phyloP scores from a whole-genome alignment of 495 filamentous ascomycete species.

The Aspergillus haitiensis region DNA sequence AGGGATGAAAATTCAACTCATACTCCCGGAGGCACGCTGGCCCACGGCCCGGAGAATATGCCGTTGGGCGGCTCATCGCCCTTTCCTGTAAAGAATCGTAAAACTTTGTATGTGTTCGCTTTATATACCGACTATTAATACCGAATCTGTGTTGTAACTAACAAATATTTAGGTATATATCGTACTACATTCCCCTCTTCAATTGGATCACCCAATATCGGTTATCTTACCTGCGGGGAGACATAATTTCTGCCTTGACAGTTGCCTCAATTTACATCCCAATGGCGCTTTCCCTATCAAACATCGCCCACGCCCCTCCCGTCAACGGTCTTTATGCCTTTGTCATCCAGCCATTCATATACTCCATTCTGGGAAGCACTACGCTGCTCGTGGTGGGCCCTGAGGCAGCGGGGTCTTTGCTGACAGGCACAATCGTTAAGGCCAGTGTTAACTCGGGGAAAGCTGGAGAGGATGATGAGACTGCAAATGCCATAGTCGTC shows the following conservation, averaged over 20 bases:
- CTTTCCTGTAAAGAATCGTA: constrained; percentile 34
- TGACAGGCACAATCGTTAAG: constrained; percentile 84
- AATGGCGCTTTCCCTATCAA: constrained; percentile 90
- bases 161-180: constrained; percentile 65
- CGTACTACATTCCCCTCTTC: constrained; percentile 89
- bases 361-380: constrained; percentile 87
- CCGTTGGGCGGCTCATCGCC: constrained; percentile 34
- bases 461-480: constrained; percentile 68
- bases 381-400: constrained; percentile 94
- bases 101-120: constrained; percentile 34
- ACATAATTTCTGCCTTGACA: constrained; percentile 82
- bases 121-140: constrained; percentile 7
- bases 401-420: constrained; percentile 88
- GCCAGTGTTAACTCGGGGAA: constrained; percentile 66
- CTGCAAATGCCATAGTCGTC: constrained; percentile 74
- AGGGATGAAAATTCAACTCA: constrained; percentile 20
- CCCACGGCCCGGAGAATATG: constrained; percentile 36
- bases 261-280: constrained; percentile 97
- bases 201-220: constrained; percentile 86
- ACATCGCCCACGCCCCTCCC: constrained; percentile 88
- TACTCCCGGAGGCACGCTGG: constrained; percentile 22
- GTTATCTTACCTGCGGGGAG: constrained; percentile 77
- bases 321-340: constrained; percentile 97
- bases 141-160: background rate
- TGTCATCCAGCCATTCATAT: constrained; percentile 85